Evolutionary conservation across 768 basidiomycete species (phyloP), one percentile per base, ranked within the genome.

Genomic region (Pulveroboletus ravenelii): DNA sequence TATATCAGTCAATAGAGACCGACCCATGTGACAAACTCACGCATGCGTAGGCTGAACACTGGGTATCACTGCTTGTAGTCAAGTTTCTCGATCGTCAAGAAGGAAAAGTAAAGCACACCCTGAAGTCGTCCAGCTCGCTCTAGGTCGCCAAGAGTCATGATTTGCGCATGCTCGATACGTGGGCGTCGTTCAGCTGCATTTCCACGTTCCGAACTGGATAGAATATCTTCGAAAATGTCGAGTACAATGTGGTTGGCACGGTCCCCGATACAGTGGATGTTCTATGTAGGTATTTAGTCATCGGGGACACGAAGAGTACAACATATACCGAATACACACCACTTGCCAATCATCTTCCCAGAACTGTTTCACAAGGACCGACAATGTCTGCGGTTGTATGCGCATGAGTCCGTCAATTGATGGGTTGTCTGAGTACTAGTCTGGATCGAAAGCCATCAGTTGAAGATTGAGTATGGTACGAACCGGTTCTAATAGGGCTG

Each of bases 41-140:
- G 85, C 91, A 62, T 96, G 93, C 1, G 90, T 93, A 1, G 93
- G 93, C 61, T 97, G 93, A 3, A 95, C 90, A 57, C 92, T 94
- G 5, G 88, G 79, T 60, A 95, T 87, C 18, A 97, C 89, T 93
- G 39, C 13, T 3, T 25, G 34, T 3, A 9, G 10, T n/a, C 42
- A 17, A 47, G 49, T 29, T 44, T 40, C 10, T 34, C 15, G 35
- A 15, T 27, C 14, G 34, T 30, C 1, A 20, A 14, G 4, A 17
- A 15, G 20, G 31, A 49, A 27, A 27, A 34, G 15, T 8, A 39
- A 29, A 8, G 64, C 80, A 34, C 51, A 87, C 93, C 82, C 59
- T 90, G 91, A 10, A 96, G 75, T 44, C 68, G 73, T 30, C 84
- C 87, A 18, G 84, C 75, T 9, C 91, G 76, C 48, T 77, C 64